Evolutionary conservation across 2,329 filamentous ascomycete genomes (phyloP), one percentile per base, ranked within the genome.

Genomic region (Sporothrix euskadiensis): DNA sequence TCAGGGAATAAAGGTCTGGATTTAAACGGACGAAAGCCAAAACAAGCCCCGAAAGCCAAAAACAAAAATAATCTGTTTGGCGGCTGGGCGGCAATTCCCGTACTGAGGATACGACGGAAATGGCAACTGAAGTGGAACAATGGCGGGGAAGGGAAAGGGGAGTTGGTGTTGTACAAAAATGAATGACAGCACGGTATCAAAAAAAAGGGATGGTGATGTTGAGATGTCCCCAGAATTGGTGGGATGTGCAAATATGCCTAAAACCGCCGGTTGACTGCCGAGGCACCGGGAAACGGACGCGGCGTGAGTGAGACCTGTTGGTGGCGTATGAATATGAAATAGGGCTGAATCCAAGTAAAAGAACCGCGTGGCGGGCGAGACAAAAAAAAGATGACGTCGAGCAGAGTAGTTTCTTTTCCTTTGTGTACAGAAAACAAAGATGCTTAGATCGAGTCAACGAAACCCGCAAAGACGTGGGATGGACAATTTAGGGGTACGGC

Each of bases 11-110:
- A 65, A 44, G 70, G 59, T n/a, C 57, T 75, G 63, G 61, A 63
- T 65, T 73, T 73, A 73, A 59, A 69, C 71, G 71, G 72, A 52
- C 47, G 39, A 73, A n/a, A 68, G 65, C 65, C 63, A 73, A 65
- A 39, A 72, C 35, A 57, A 35, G 35, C 35, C 35, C 4, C 4
- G 35, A 8, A 56, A 56, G 8, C 22, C 52, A 22, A 22, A 49
- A 49, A 19, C 44, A 47, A 10, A 47, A 44, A 49, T 19, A 54
- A 41, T 49, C 6, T 32, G 9, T 54, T 54, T 26, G 59, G 61
- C 49, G 22, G n/a, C 44, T 49, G 68, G 26, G 44, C 70, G 66
- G 74, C 44, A 71, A 35, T 68, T 73, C 41, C 74, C 72, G 74
- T 71, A 10, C 56, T 10, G 39, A 57, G 19, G 30, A 54, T 26